These are phyloP conservation scores for Deinandra increscens DNA, from an alignment of 129 eudicot genomes.

Conservation along the genomic window DNA sequence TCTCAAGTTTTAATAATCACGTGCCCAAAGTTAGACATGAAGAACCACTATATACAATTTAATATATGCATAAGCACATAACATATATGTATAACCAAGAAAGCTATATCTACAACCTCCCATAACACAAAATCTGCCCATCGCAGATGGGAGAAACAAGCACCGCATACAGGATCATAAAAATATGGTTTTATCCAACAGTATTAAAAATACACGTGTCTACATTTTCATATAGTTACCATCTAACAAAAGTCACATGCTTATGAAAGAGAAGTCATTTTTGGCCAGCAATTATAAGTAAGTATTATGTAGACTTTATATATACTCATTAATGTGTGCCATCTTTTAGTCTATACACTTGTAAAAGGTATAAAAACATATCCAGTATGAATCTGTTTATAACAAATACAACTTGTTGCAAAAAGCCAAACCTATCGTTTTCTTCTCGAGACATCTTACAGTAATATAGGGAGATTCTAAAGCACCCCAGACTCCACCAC, in stretches of 20 bases:
- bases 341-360: background rate
- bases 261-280: background rate
- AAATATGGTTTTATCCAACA: too few species aligned
- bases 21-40: too few species aligned
- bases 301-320: background rate
- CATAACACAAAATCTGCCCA: too few species aligned
- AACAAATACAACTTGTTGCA: background rate
- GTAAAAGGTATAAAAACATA: too few species aligned
- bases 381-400: constrained; percentile 7
- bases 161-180: too few species aligned
- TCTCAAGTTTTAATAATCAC: too few species aligned
- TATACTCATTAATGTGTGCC: background rate
- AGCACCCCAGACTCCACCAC: background rate
- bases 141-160: too few species aligned
- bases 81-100: too few species aligned
- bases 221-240: background rate
- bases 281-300: background rate
- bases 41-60: too few species aligned
- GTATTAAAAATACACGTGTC: too few species aligned
- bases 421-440: background rate
- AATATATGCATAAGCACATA: too few species aligned
- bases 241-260: constrained; percentile 11
- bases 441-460: background rate
- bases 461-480: background rate
- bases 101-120: too few species aligned